A percentile compares a stretch with the other conserved stretches of the same genome.
Evolutionary conservation across 768 basidiomycete genomes (phyloP).

Genomic region (Tubosaeta sp.): DNA sequence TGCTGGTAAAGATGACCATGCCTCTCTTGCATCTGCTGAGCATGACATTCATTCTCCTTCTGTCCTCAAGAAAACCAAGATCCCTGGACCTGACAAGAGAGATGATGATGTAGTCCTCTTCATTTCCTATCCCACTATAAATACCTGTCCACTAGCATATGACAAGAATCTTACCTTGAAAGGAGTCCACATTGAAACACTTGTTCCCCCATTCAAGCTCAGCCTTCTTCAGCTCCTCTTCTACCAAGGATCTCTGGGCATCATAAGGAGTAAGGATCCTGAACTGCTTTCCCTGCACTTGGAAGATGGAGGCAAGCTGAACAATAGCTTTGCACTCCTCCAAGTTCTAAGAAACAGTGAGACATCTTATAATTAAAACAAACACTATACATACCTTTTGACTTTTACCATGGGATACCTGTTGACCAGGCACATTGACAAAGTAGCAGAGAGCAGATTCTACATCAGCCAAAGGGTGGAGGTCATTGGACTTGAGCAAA

Average conservation of each 20-base stretch:
- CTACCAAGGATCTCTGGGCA: conserved; percentile 59
- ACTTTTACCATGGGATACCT: conserved; percentile 34
- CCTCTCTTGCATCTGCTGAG: conserved; percentile 73
- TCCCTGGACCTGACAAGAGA: conserved; percentile 61
- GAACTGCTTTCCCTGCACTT: conserved; percentile 45
- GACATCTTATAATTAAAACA: background rate
- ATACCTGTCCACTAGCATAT: background rate
- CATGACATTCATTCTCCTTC: conserved; percentile 82
- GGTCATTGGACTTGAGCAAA: conserved; percentile 46
- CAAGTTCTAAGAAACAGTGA: conserved; percentile 45
- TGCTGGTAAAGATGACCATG: conserved; percentile 71
- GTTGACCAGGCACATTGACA: conserved; percentile 50
- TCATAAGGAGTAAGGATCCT: conserved; percentile 82
- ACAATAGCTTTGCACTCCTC: conserved; percentile 55
- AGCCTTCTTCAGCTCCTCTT: conserved; percentile 46
- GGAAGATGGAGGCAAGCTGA: conserved; percentile 52
- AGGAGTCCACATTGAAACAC: conserved; percentile 75
- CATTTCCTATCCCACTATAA: conserved; percentile 56
- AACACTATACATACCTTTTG: conserved; percentile 29
- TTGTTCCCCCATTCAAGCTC: conserved; percentile 61
- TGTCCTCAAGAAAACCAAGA: conserved; percentile 64
- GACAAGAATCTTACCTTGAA: conserved; percentile 55
- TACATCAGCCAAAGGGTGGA: conserved; percentile 44
- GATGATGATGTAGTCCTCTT: conserved; percentile 72
- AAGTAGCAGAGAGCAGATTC: conserved; percentile 54